Percentiles rank a stretch among this genome's conserved stretches.
Evolutionary conservation across 1,284 basidiomycete species (phyloP).

Genomic region (Lignosus rhinocerotis): DNA sequence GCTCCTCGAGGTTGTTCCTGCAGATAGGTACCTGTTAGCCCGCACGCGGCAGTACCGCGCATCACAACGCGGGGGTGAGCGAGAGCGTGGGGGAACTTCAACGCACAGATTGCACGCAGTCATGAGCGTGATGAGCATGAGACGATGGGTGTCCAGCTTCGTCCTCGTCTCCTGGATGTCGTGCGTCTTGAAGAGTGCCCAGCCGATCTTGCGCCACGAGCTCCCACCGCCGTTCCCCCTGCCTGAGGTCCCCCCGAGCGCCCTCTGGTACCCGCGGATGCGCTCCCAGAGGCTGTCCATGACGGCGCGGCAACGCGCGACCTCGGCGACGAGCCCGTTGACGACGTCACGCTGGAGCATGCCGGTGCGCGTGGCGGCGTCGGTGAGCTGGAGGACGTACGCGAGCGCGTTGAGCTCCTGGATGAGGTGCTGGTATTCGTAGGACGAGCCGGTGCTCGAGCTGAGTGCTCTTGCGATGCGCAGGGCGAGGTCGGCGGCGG

Average conservation of each 20-base stretch:
- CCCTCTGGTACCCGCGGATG: constrained; percentile 2
- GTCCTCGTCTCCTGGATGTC: constrained; percentile 1
- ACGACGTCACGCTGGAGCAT: background rate
- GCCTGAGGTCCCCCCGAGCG: background rate
- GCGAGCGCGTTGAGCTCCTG: background rate
- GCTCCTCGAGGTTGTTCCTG: background rate
- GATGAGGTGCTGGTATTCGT: constrained; percentile 2
- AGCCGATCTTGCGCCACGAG: constrained; percentile 7
- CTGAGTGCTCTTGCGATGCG: constrained; percentile 6
- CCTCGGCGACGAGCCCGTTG: background rate
- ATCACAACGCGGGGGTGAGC: background rate
- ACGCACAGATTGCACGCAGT: constrained; percentile 1
- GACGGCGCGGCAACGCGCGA: background rate
- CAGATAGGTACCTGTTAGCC: background rate
- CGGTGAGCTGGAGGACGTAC: background rate
- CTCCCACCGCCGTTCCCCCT: background rate
- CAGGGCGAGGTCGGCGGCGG: constrained; percentile 20
- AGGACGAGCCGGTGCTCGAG: background rate
- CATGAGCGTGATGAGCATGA: background rate
- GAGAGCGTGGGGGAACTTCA: background rate
- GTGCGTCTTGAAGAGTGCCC: constrained; percentile 3
- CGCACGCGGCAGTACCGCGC: background rate
- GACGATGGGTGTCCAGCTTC: background rate
- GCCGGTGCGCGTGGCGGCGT: background rate
- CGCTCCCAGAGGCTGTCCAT: constrained; percentile 1